Base-by-base conservation (phyloP, 129 eudicot genomes). In the Silybum marianum region DNA sequence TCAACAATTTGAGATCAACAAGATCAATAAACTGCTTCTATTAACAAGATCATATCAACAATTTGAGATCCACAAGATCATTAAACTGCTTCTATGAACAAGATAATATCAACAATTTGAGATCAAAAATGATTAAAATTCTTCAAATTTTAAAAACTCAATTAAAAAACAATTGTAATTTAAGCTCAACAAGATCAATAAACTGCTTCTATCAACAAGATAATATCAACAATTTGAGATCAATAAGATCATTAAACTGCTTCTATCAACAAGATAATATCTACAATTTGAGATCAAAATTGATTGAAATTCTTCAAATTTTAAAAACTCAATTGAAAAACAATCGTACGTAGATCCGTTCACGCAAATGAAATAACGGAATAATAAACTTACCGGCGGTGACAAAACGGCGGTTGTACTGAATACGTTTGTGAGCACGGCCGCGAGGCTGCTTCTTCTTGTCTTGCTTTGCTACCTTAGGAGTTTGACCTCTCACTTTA, bases 391-490 rank as follows among this genome's bases (percentile, higher is more conserved):
- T 42, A 81, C 84, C 84, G 74, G 84, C 84, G 68, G 84, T 81
- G 69, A 81, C 84, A 7, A 81, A 81, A 30, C 84, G 84, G 51
- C 84, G 84, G 23, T 80, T 80, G 73, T 80, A 80, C 65, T 80
- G 84, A 5, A 80, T 80, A 24, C 84, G 58, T 62, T 72, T 80
- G 72, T 80, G 84, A 80, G 84, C 84, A 60, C 84, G 84, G 6
- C 84, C 84, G 3, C 84, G 84, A 25, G 84, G 84, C 73, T 80
- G 71, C 66, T 80, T 80, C 84, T 80, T 80, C 73, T 80, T 80
- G 73, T 80, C 84, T 65, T 80, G 84, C 42, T 80, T 80, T 9
- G 84, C 78, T 1, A 80, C 84, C 73, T 80, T 80, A 13, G 84
- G 84, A 9, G 84, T 80, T 71, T 80, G 84, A 10, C 78, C 78